Percentiles rank a stretch among this genome's conserved stretches.
phyloP scores from a whole-genome alignment of 768 basidiomycete genomes.

The Amanita phalloides region DNA sequence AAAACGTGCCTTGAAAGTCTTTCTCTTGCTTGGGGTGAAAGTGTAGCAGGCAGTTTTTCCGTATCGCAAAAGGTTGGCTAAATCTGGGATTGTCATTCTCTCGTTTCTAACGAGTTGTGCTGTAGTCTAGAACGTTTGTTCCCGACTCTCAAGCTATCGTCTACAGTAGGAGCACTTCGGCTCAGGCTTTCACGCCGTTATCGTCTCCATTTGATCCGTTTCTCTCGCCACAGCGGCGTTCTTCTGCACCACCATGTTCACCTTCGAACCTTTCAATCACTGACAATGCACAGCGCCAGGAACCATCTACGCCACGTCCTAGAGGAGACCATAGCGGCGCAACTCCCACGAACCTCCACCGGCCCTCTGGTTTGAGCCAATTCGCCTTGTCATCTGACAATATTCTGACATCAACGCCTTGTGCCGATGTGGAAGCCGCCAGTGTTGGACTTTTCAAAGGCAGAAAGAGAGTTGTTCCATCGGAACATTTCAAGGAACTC shows the following conservation, averaged over 20 bases:
- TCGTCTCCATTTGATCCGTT: neutral
- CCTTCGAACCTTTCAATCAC: neutral
- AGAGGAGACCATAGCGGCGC: neutral
- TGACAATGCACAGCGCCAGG: neutral
- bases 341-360: neutral
- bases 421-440: neutral
- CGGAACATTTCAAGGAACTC: neutral
- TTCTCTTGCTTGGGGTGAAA: slow-evolving; percentile 22
- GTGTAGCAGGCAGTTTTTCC: neutral
- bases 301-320: neutral
- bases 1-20: slow-evolving; percentile 34
- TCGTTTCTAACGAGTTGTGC: neutral
- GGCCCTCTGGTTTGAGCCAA: too few species aligned
- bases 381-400: neutral
- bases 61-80: neutral
- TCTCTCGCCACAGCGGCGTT: neutral
- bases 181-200: neutral
- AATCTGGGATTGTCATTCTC: neutral
- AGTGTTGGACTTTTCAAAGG: neutral
- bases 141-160: neutral
- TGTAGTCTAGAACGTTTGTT: neutral
- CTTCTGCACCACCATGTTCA: neutral
- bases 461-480: neutral
- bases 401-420: neutral
- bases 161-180: neutral